Evolutionary conservation across 768 basidiomycete genomes (phyloP).

Genomic region (Suillus americanus): DNA sequence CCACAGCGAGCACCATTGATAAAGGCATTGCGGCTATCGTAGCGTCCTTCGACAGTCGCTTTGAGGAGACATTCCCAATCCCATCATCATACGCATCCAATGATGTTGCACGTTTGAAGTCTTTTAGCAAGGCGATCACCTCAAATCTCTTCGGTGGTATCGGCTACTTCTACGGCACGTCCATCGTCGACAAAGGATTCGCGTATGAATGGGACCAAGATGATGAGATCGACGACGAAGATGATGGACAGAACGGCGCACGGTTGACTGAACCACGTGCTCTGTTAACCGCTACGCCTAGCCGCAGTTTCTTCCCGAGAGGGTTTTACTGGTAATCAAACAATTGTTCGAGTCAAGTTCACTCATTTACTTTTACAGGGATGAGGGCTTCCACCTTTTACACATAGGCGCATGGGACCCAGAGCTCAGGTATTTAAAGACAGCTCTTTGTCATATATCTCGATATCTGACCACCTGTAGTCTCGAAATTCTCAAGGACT

Average conservation of each 20-base stretch:
- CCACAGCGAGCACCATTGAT: constrained; percentile 61
- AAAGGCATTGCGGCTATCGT: constrained; percentile 67
- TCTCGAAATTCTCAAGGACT: constrained; percentile 85
- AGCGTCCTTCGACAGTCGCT: constrained; percentile 61
- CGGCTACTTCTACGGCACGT: constrained; percentile 92
- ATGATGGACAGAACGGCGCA: constrained; percentile 49
- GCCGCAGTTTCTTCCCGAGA: constrained; percentile 94
- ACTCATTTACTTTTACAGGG: constrained; percentile 48
- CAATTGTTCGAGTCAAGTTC: background rate
- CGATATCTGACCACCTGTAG: constrained; percentile 36
- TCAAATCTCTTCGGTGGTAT: constrained; percentile 91
- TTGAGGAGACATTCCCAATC: constrained; percentile 68
- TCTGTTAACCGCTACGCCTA: constrained; percentile 90
- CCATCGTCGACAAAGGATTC: constrained; percentile 82
- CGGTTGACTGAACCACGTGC: constrained; percentile 71
- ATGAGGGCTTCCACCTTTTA: constrained; percentile 94
- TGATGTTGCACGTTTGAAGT: constrained; percentile 48
- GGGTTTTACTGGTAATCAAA: constrained; percentile 92
- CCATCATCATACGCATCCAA: constrained; percentile 52
- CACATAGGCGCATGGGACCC: constrained; percentile 94
- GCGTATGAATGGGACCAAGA: constrained; percentile 91
- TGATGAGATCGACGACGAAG: constrained; percentile 43
- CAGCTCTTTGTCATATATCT: background rate
- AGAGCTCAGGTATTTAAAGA: constrained; percentile 60
- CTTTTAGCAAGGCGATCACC: constrained; percentile 86